phyloP scores from a whole-genome alignment of 2,329 filamentous ascomycete species.

The Fusarium floridanum region DNA sequence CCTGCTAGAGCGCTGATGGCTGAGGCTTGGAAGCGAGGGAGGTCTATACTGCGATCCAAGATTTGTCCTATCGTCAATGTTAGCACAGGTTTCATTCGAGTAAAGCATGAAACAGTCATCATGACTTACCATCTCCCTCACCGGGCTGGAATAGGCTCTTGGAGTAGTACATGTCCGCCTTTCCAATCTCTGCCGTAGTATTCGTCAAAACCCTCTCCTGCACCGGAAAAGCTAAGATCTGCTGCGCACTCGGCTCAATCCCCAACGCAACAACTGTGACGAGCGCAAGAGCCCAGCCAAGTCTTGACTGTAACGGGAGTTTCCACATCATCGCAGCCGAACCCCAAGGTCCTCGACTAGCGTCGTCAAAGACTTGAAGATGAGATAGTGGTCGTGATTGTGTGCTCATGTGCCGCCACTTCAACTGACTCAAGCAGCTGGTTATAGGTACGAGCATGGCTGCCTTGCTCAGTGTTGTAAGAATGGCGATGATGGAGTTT shows the following conservation, averaged over 20 bases:
- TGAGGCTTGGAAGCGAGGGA: conserved; percentile 5
- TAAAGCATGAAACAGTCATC: background rate
- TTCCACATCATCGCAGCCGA: background rate
- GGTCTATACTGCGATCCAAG: background rate
- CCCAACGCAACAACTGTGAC: conserved; percentile 10
- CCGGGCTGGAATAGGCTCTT: background rate
- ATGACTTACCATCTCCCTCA: background rate
- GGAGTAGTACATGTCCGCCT: conserved; percentile 11
- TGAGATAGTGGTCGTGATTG: background rate
- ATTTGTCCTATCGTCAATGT: background rate
- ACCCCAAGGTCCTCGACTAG: conserved; percentile 16
- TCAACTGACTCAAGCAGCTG: conserved; percentile 15
- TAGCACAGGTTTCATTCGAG: too few species aligned
- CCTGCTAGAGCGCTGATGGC: conserved; percentile 7
- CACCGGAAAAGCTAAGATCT: conserved; percentile 16
- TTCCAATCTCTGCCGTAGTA: conserved; percentile 1
- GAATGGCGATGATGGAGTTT: conserved; percentile 11
- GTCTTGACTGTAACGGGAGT: background rate
- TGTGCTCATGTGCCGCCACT: conserved; percentile 12
- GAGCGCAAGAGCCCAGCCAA: conserved; percentile 17
- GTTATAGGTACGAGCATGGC: conserved; percentile 15
- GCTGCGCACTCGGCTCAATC: conserved; percentile 15
- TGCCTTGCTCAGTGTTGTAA: conserved; percentile 5
- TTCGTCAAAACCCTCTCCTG: background rate
- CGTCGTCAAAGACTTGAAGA: conserved; percentile 20